Base-by-base conservation (phyloP, 2,329 filamentous ascomycete species). In the Anthostomella pinea region DNA sequence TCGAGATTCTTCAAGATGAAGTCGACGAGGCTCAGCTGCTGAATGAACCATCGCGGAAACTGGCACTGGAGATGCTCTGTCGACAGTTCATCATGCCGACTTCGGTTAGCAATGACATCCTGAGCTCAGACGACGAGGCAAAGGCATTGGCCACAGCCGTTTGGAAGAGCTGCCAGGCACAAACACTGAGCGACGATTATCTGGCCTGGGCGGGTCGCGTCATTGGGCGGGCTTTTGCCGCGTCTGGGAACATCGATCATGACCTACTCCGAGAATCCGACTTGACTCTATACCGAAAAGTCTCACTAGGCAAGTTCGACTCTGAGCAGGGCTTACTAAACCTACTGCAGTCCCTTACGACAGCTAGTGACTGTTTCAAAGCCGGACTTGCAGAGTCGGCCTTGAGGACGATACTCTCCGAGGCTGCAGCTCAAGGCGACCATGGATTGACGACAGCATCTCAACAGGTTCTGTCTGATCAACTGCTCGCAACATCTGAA, bases 151-250 rank as follows among this genome's bases (percentile, higher is more conserved):
- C 81, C 2, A 68, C 80, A 9, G 76, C 81, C 13, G 72, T 96
- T 1, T 93, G 85, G 82, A 81, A 83, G 56, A 89, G 85, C 26
- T 85, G 88, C 49, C 72, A 77, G 39, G 71, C 76, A n/a, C 68
- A 74, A 23, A 66, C 75, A 2, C 69, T 83, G 11, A 85, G 81
- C 38, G 67, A 76, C 17, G 75, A 79, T 11, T 96, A 93, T 57
- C 67, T 88, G 1, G 68, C 86, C 1, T 98, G 94, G 94, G 85
- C 87, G 28, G 90, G 87, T 3, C 77, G 83, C 45, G 84, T 90
- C 2, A 70, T 97, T 28, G 93, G 94, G 6, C 79, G 88, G 56
- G 83, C 87, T 0, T 97, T 90, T 62, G 81, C 84, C 24, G 77
- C 85, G 11, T 86, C 81, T 18, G 89, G 89, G 2, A 70, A 79